Conservation (phyloP, 2,329 filamentous ascomycete species). For the Exophiala lecanii-corni region DNA sequence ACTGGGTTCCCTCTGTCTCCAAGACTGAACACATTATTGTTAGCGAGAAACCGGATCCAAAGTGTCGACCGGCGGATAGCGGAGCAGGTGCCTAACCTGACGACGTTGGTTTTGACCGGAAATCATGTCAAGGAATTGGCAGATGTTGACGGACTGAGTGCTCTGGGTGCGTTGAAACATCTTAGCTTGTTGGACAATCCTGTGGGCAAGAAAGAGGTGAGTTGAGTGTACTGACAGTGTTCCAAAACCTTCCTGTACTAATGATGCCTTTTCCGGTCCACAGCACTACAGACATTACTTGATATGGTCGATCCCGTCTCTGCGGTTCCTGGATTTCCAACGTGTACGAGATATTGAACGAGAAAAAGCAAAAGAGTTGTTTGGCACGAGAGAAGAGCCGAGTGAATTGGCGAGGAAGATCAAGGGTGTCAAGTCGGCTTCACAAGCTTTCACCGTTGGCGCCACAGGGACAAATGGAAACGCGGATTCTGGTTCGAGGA, state of each 20-base stretch:
- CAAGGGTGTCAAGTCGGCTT: slow-evolving; percentile 75
- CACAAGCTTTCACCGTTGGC: slow-evolving; percentile 50
- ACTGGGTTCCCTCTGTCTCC: slow-evolving; percentile 91
- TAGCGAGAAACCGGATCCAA: slow-evolving; percentile 82
- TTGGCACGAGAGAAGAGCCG: slow-evolving; percentile 73
- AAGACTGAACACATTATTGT: slow-evolving; percentile 78
- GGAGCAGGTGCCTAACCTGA: slow-evolving; percentile 73
- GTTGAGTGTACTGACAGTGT: slow-evolving; percentile 30
- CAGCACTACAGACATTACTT: slow-evolving; percentile 92
- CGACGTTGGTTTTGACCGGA: slow-evolving; percentile 73
- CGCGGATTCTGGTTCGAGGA: slow-evolving; percentile 42
- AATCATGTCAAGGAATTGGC: slow-evolving; percentile 81
- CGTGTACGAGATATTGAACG: slow-evolving; percentile 89
- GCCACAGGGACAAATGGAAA: slow-evolving; percentile 37
- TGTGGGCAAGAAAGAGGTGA: slow-evolving; percentile 84
- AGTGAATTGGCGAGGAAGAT: slow-evolving; percentile 79
- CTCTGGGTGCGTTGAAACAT: slow-evolving; percentile 68
- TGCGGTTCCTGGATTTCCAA: slow-evolving; percentile 87
- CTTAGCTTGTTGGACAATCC: slow-evolving; percentile 82
- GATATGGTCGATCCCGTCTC: slow-evolving; percentile 75
- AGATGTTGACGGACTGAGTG: slow-evolving; percentile 75
- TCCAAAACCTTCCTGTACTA: too few relatives aligned
- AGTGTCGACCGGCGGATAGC: slow-evolving; percentile 73
- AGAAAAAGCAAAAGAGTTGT: slow-evolving; percentile 69
- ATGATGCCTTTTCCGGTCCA: neutral